Conservation (phyloP, 2,329 filamentous ascomycete genomes). For the Ceratocystis papillata region DNA sequence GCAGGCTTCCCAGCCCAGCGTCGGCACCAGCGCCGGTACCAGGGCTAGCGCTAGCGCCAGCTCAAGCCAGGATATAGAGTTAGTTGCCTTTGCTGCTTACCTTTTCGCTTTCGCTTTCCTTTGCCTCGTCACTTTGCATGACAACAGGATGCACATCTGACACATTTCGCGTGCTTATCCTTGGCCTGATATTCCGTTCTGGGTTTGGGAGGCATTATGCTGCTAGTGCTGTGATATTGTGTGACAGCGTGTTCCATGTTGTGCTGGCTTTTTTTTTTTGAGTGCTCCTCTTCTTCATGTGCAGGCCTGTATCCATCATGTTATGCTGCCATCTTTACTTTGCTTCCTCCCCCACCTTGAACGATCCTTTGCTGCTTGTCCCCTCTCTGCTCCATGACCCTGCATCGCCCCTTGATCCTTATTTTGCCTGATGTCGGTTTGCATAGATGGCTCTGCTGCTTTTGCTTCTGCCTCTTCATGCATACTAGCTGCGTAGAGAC, state of each 20-base stretch:
- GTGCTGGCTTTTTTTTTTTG: not conserved
- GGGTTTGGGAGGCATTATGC: constrained; percentile 9
- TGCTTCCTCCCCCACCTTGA: constrained; percentile 23
- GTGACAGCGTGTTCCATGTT: not conserved
- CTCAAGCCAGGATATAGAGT: not conserved
- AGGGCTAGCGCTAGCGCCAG: too few relatives aligned
- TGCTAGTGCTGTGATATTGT: constrained; percentile 2
- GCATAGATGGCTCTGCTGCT: not conserved
- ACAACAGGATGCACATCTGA: constrained; percentile 13
- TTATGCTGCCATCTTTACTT: constrained; percentile 7
- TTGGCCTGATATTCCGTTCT: not conserved
- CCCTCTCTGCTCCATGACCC: constrained; percentile 15
- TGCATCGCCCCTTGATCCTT: constrained; percentile 18
- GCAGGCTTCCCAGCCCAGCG: not conserved
- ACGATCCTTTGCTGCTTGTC: constrained; percentile 24
- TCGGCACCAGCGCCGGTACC: too few relatives aligned
- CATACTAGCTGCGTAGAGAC: too few relatives aligned
- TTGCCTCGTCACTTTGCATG: not conserved
- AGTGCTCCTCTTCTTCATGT: not conserved
- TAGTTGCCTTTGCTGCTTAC: not conserved
- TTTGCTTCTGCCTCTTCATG: too few relatives aligned
- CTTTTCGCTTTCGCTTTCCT: not conserved
- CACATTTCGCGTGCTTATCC: constrained; percentile 6
- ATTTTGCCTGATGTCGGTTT: constrained; percentile 3
- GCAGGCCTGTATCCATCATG: not conserved